phyloP scores from a whole-genome alignment of 1,284 basidiomycete genomes.

The Anthracocystis panici-leucophaei region DNA sequence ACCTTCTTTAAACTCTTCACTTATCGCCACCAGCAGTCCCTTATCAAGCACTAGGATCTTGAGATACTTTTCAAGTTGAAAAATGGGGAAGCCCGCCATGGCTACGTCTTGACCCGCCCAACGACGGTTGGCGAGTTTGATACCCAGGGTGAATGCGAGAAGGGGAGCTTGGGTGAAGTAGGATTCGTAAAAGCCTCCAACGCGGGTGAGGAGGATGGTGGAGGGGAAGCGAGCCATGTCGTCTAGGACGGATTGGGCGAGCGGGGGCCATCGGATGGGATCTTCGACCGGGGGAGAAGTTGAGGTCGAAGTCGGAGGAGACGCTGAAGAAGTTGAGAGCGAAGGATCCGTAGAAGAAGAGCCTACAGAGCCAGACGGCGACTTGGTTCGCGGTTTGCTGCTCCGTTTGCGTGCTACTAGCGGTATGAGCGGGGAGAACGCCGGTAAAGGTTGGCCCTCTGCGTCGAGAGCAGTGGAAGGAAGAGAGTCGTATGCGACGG shows the following conservation, averaged over 20 bases:
- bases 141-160: conserved; percentile 53
- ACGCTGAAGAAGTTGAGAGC: not conserved
- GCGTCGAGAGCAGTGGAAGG: conserved; percentile 10
- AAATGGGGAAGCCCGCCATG: conserved; percentile 67
- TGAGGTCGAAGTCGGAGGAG: not conserved
- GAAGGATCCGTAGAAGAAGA: not conserved
- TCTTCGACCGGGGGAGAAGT: not conserved
- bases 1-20: conserved; percentile 57
- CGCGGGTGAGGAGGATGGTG: conserved; percentile 66
- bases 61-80: conserved; percentile 67
- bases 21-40: conserved; percentile 63
- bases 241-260: conserved; percentile 59
- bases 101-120: conserved; percentile 61
- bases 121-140: conserved; percentile 61
- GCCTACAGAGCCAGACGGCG: not conserved
- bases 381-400: not conserved
- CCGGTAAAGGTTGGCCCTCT: conserved; percentile 23
- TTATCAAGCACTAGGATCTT: conserved; percentile 65
- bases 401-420: conserved; percentile 12
- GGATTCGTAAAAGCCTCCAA: conserved; percentile 69
- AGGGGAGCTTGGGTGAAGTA: conserved; percentile 66
- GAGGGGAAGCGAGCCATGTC: conserved; percentile 60
- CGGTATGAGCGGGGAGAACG: conserved; percentile 10
- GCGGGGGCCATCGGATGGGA: conserved; percentile 55
- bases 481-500: conserved; percentile 30